These are phyloP conservation scores for Pestalotiopsis sp. DNA, from an alignment of 2,329 filamentous ascomycete species.

Conservation along the genomic window DNA sequence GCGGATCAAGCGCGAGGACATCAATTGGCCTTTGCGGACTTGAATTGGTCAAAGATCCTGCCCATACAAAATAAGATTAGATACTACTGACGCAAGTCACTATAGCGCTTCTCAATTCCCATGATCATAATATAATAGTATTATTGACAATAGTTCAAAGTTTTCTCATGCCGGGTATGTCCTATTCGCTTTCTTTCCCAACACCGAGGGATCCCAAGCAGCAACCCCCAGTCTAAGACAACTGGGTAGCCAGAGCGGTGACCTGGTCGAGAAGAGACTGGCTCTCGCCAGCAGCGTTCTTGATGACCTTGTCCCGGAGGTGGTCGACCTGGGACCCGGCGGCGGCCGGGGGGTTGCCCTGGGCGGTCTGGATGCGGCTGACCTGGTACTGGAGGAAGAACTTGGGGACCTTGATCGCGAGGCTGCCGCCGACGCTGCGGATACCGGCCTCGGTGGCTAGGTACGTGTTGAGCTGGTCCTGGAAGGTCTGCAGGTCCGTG, in stretches of 20 bases:
- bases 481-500: slow-evolving; percentile 52
- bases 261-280: slow-evolving; percentile 55
- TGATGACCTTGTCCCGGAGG: slow-evolving; percentile 57
- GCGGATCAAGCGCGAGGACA: slow-evolving; percentile 22
- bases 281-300: slow-evolving; percentile 53
- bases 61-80: not conserved
- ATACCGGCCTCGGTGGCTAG: slow-evolving; percentile 62
- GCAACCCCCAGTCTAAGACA: not conserved
- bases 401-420: slow-evolving; percentile 63
- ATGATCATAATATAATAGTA: not conserved
- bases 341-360: slow-evolving; percentile 54
- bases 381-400: slow-evolving; percentile 65
- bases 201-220: not conserved
- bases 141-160: not conserved
- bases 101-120: not conserved
- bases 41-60: not conserved
- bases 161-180: not conserved
- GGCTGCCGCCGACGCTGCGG: slow-evolving; percentile 51
- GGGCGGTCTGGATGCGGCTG: slow-evolving; percentile 59
- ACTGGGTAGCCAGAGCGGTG: slow-evolving; percentile 16
- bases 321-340: slow-evolving; percentile 57
- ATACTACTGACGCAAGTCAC: slow-evolving; percentile 13
- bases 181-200: no score
- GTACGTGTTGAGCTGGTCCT: slow-evolving; percentile 57
- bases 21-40: slow-evolving; percentile 28